Conservation (phyloP, 2,329 filamentous ascomycete species). For the Aspergillus fischeri region DNA sequence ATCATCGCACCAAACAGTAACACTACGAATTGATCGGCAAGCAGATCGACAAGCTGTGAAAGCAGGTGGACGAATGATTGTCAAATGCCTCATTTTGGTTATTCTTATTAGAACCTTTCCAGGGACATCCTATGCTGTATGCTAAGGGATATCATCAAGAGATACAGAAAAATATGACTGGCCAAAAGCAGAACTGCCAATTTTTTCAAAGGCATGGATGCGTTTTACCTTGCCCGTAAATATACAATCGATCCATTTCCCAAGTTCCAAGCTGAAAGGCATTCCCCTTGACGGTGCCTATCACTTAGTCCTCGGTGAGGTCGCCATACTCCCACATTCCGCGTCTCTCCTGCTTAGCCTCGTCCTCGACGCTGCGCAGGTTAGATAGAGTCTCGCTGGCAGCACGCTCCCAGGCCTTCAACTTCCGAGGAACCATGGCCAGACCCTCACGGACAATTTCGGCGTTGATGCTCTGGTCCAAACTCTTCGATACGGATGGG, state of each 20-base stretch:
- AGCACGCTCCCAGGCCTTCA: slow-evolving; percentile 84
- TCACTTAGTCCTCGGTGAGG: slow-evolving; percentile 73
- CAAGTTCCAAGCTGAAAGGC: not conserved
- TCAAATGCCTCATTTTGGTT: not conserved
- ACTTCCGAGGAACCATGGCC: slow-evolving; percentile 86
- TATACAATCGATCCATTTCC: not conserved
- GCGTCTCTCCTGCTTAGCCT: slow-evolving; percentile 73
- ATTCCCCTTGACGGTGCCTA: not conserved
- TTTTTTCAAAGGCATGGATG: slow-evolving; percentile 2
- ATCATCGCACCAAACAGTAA: not conserved
- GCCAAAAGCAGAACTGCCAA: not conserved
- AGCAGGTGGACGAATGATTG: not conserved
- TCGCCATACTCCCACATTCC: slow-evolving; percentile 99
- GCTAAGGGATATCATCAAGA: slow-evolving; percentile 5
- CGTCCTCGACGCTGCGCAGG: slow-evolving; percentile 67
- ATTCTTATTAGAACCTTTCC: not conserved
- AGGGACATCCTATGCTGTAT: slow-evolving; percentile 6
- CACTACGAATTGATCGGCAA: not conserved
- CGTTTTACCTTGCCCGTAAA: not conserved
- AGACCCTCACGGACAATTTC: slow-evolving; percentile 79
- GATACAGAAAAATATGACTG: not conserved
- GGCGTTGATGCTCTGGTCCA: slow-evolving; percentile 81
- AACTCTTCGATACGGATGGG: slow-evolving; percentile 57
- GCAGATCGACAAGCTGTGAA: not conserved
- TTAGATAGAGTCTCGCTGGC: slow-evolving; percentile 68